phyloP scores from a whole-genome alignment of 306 rosid genomes.

The Senna siamea region DNA sequence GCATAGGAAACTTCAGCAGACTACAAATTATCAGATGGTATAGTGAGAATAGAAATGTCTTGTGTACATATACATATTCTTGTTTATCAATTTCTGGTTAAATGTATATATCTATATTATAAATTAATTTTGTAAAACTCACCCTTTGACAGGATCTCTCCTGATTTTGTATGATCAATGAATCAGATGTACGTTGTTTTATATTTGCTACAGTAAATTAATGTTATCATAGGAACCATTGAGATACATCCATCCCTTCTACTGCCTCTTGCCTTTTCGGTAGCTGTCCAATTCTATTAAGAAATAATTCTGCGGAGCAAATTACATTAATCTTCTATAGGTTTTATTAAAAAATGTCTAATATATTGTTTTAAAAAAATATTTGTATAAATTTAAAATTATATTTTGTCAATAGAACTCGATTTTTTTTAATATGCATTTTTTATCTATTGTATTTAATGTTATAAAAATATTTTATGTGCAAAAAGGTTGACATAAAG shows the following conservation, averaged over 20 bases:
- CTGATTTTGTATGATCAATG: constrained; percentile 22
- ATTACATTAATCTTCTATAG: too few species aligned
- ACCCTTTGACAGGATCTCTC: background rate
- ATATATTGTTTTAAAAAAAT: too few species aligned
- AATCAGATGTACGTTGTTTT: constrained; percentile 12
- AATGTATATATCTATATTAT: constrained; percentile 50
- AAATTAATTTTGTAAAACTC: constrained; percentile 34
- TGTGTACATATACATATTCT: constrained; percentile 37
- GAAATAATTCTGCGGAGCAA: too few species aligned
- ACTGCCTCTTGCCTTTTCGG: background rate
- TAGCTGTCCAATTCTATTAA: too few species aligned
- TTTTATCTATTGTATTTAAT: too few species aligned
- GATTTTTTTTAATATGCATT: too few species aligned
- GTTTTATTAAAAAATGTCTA: too few species aligned
- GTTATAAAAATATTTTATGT: too few species aligned
- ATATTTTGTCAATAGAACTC: too few species aligned
- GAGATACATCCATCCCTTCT: background rate
- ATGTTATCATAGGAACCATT: background rate
- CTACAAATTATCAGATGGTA: constrained; percentile 17
- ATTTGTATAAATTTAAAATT: too few species aligned
- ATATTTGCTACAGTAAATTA: background rate
- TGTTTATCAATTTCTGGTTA: constrained; percentile 32
- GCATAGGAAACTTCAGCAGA: constrained; percentile 15
- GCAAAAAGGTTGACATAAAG: too few species aligned
- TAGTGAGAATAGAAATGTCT: constrained; percentile 34